phyloP scores from a whole-genome alignment of 805 yeast species.

The Schwanniomyces sp. region DNA sequence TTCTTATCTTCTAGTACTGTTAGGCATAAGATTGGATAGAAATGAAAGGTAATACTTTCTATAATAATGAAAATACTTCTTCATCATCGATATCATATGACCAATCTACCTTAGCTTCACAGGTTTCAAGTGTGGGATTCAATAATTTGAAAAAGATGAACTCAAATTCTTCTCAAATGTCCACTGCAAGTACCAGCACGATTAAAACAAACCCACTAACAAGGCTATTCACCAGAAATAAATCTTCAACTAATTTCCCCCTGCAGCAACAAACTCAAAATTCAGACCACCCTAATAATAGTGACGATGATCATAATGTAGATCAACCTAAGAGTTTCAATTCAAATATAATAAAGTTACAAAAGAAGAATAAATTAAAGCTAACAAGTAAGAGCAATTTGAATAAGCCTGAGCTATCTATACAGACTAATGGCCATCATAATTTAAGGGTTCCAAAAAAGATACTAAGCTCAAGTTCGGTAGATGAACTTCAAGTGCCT shows the following conservation, averaged over 20 bases:
- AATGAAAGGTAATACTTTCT: slow-evolving; percentile 1
- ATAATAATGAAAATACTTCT: slow-evolving; percentile 8
- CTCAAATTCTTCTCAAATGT: slow-evolving; percentile 25
- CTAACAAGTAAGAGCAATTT: slow-evolving; percentile 9
- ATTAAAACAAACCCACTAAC: slow-evolving; percentile 27
- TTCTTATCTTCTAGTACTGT: not conserved
- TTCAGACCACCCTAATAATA: slow-evolving; percentile 8
- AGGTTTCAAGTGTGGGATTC: slow-evolving; percentile 30
- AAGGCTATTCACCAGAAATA: slow-evolving; percentile 29
- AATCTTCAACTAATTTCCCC: slow-evolving; percentile 18
- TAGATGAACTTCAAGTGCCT: slow-evolving; percentile 9
- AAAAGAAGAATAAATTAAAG: slow-evolving; percentile 10
- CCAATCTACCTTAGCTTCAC: slow-evolving; percentile 8
- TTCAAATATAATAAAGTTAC: slow-evolving; percentile 10
- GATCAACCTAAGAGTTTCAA: slow-evolving; percentile 6
- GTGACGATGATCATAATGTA: slow-evolving; percentile 8
- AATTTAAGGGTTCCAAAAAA: slow-evolving; percentile 23
- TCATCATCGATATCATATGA: slow-evolving; percentile 8
- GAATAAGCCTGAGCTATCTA: slow-evolving; percentile 27
- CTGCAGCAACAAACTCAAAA: slow-evolving; percentile 7
- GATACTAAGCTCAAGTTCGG: slow-evolving; percentile 18
- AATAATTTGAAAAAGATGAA: slow-evolving; percentile 29
- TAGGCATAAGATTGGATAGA: not conserved
- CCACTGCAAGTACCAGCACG: slow-evolving; percentile 19
- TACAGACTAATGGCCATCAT: slow-evolving; percentile 29